These are phyloP conservation scores for Entomortierella parvispora DNA, from an alignment of 192 early-diverging fungal genomes.

Conservation along the genomic window DNA sequence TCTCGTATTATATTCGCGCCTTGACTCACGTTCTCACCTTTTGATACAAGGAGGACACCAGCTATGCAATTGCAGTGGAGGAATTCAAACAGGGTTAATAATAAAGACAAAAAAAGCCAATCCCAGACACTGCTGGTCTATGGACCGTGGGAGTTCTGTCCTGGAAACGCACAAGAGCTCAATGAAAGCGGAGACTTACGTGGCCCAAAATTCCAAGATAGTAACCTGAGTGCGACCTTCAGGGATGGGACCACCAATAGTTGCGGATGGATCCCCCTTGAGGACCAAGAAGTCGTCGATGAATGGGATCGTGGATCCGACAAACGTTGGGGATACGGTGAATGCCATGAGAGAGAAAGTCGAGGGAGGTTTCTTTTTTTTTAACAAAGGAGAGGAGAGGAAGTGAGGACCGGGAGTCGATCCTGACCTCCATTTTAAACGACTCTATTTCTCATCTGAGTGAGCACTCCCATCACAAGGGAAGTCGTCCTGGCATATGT, in stretches of 20 bases:
- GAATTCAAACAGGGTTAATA: not conserved
- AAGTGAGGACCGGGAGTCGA: no score
- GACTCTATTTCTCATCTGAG: no score
- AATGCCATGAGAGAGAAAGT: no score
- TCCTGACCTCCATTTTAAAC: no score
- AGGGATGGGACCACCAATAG: constrained; percentile 42
- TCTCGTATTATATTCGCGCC: no score
- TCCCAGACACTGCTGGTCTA: not conserved
- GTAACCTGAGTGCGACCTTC: constrained; percentile 37
- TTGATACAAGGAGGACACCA: constrained; percentile 48
- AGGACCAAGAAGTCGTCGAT: constrained; percentile 51
- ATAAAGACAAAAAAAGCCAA: constrained; percentile 8
- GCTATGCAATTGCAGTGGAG: not conserved
- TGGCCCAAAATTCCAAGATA: constrained; percentile 54
- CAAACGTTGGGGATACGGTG: constrained; percentile 22
- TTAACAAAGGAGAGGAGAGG: no score
- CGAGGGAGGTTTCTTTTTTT: no score
- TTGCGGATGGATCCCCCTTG: constrained; percentile 43
- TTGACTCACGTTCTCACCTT: constrained; percentile 12
- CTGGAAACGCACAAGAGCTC: not conserved
- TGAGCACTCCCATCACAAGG: no score
- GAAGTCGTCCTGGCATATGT: no score
- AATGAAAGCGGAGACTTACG: constrained; percentile 12
- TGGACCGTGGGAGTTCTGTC: no score
- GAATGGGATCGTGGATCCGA: constrained; percentile 38